Percentiles rank a stretch among this genome's conserved stretches.
phyloP scores from a whole-genome alignment of 2,329 filamentous ascomycete species.

The Pyrenophora teres region DNA sequence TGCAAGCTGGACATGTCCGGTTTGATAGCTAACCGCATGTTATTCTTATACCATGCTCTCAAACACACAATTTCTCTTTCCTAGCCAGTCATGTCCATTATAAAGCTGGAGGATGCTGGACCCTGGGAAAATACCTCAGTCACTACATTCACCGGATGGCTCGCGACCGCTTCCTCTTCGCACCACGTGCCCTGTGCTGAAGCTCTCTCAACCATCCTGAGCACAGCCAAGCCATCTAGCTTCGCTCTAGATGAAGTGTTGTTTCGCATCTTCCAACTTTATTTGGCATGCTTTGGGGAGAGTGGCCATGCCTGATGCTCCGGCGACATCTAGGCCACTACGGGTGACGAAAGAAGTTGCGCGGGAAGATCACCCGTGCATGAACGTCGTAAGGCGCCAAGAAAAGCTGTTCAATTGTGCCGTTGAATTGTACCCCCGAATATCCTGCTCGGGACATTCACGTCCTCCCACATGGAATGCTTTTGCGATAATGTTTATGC shows the following conservation, averaged over 20 bases:
- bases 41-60: too few species aligned
- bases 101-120: too few species aligned
- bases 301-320: background rate
- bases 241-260: background rate
- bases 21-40: too few species aligned
- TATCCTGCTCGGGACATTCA: background rate
- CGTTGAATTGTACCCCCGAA: background rate
- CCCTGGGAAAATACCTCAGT: too few species aligned
- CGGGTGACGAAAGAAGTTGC: background rate
- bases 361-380: constrained; percentile 11
- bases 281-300: background rate
- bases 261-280: background rate
- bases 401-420: constrained; percentile 1
- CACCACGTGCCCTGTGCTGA: too few species aligned
- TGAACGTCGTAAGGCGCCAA: background rate
- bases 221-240: background rate
- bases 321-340: background rate
- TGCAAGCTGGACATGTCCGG: too few species aligned
- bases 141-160: too few species aligned
- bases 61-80: too few species aligned
- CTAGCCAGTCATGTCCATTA: too few species aligned
- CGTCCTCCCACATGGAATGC: constrained; percentile 5
- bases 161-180: too few species aligned
- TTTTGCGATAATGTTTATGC: constrained; percentile 30
- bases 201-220: too few species aligned